Conservation (phyloP, 192 early-diverging fungal species). For the Cetraspora pellucida region DNA sequence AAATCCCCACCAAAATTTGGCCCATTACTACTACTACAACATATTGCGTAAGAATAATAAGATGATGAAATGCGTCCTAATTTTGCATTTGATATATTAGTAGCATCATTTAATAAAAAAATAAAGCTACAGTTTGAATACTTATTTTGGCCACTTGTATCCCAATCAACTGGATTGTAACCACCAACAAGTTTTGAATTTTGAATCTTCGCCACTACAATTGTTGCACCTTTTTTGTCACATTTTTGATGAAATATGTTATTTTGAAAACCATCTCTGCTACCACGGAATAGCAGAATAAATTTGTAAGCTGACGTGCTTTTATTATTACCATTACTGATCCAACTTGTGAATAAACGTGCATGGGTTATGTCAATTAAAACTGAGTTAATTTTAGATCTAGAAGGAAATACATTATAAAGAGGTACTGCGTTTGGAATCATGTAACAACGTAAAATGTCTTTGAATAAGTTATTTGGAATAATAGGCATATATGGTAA, state of each 20-base stretch:
- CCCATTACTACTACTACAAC: too few species aligned
- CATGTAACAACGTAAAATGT: neutral
- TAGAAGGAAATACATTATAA: neutral
- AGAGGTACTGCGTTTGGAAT: neutral
- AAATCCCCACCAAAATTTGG: too few species aligned
- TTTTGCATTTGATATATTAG: too few species aligned
- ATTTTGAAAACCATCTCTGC: neutral
- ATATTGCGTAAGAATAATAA: too few species aligned
- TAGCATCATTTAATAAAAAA: neutral
- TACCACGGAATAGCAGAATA: neutral
- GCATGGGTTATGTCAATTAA: neutral
- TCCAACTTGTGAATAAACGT: neutral
- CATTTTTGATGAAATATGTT: too few species aligned
- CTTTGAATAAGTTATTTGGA: neutral
- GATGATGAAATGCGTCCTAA: too few species aligned
- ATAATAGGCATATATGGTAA: neutral
- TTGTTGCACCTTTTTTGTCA: neutral
- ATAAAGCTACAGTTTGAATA: neutral
- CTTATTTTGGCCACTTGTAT: neutral
- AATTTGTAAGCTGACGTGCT: neutral
- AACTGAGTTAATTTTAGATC: neutral
- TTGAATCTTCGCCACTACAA: constrained; percentile 11
- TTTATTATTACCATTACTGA: neutral
- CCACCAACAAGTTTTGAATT: neutral
- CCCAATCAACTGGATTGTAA: constrained; percentile 2